Conservation (phyloP, 1,284 basidiomycete species). For the Ganoderma multipileum region DNA sequence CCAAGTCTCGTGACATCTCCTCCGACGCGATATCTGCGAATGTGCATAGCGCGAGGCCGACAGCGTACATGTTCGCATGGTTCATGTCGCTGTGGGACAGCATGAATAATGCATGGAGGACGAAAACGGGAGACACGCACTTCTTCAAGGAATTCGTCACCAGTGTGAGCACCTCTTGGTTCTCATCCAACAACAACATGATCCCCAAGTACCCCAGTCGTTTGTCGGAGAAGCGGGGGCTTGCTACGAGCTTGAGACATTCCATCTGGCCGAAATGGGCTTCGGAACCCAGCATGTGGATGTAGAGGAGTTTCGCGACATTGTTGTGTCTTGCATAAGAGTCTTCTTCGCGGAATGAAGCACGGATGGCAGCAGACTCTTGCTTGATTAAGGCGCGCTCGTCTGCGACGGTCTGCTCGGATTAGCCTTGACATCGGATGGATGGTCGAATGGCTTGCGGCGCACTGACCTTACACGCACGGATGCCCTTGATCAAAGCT, state of each 20-base stretch:
- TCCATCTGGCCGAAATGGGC: slow-evolving; percentile 99
- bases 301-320: slow-evolving; percentile 98
- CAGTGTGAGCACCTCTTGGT: slow-evolving; percentile 95
- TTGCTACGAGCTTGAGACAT: slow-evolving; percentile 99
- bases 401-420: slow-evolving; percentile 91
- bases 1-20: slow-evolving; percentile 97
- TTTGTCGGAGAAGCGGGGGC: slow-evolving; percentile 97
- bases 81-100: slow-evolving; percentile 94
- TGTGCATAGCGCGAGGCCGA: slow-evolving; percentile 96
- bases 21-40: slow-evolving; percentile 99
- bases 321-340: slow-evolving; percentile 94
- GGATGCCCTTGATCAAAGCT: slow-evolving; percentile 96
- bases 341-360: slow-evolving; percentile 98
- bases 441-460: slow-evolving; percentile 7
- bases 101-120: slow-evolving; percentile 11
- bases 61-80: slow-evolving; percentile 99
- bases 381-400: slow-evolving; percentile 98
- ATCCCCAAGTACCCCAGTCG: slow-evolving; percentile 97
- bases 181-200: slow-evolving; percentile 98
- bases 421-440: slow-evolving; percentile 37
- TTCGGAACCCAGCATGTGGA: slow-evolving; percentile 99
- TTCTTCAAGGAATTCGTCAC: slow-evolving; percentile 99
- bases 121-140: slow-evolving; percentile 55
- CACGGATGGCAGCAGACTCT: slow-evolving; percentile 97
- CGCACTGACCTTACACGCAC: slow-evolving; percentile 83